These are phyloP conservation scores for Bauhinia variegata DNA, from an alignment of 306 rosid genomes.

Conservation along the genomic window DNA sequence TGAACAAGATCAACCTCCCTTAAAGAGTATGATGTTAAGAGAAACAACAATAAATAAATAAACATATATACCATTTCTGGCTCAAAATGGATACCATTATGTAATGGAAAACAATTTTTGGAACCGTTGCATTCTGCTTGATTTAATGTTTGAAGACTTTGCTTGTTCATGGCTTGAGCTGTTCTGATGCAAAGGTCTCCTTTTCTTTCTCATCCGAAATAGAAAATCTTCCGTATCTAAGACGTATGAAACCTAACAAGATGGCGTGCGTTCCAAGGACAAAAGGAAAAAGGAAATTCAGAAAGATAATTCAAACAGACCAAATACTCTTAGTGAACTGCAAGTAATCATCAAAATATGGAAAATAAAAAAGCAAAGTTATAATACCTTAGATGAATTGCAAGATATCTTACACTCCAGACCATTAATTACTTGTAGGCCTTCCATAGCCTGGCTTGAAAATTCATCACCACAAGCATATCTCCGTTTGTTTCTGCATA, in stretches of 20 bases:
- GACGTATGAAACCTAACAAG: conserved; percentile 81
- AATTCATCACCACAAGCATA: conserved; percentile 65
- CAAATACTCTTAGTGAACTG: conserved; percentile 25
- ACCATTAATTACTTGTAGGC: conserved; percentile 75
- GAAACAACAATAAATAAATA: conserved; percentile 17
- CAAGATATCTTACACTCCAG: conserved; percentile 98
- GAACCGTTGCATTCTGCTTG: conserved; percentile 68
- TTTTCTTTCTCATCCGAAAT: conserved; percentile 66
- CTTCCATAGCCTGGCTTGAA: conserved; percentile 82
- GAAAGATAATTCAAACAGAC: conserved; percentile 25
- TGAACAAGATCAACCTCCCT: conserved; percentile 35
- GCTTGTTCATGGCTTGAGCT: conserved; percentile 50
- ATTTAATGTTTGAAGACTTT: conserved; percentile 48
- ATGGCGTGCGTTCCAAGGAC: conserved; percentile 20
- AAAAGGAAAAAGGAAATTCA: conserved; percentile 28
- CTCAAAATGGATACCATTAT: conserved; percentile 51
- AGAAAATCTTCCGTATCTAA: conserved; percentile 92
- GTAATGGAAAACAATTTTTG: conserved; percentile 58
- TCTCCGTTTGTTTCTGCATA: conserved; percentile 75
- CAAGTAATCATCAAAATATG: conserved; percentile 5
- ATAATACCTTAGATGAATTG: conserved; percentile 80
- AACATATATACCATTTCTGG: conserved; percentile 57
- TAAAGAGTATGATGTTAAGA: conserved; percentile 18
- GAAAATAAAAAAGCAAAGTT: conserved; percentile 24
- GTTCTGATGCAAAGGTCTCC: conserved; percentile 49